A percentile compares a stretch with the other conserved stretches of the same genome.
Evolutionary conservation across 768 basidiomycete genomes (phyloP).

Genomic region (Mycena albidolilacea): DNA sequence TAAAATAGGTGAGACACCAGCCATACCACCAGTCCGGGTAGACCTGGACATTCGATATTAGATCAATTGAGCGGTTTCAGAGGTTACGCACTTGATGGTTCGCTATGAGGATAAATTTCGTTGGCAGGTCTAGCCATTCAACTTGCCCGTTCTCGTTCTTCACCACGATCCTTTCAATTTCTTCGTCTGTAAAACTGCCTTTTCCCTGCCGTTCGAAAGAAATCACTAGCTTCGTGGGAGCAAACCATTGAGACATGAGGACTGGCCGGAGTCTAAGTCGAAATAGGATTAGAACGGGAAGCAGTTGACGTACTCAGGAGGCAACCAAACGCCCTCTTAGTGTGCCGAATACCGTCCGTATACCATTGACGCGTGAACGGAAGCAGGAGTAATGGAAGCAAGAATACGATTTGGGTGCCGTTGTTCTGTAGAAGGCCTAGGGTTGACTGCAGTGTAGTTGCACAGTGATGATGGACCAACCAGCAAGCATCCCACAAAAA

Average conservation of each 20-base stretch:
- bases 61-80: neutral
- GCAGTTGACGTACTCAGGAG: slow-evolving; percentile 71
- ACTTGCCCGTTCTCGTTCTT: slow-evolving; percentile 72
- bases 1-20: slow-evolving; percentile 86
- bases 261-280: slow-evolving; percentile 58
- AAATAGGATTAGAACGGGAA: neutral
- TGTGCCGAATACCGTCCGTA: slow-evolving; percentile 80
- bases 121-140: slow-evolving; percentile 77
- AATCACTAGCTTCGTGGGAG: slow-evolving; percentile 79
- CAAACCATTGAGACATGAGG: slow-evolving; percentile 86
- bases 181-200: slow-evolving; percentile 73
- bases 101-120: slow-evolving; percentile 86
- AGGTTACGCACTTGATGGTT: slow-evolving; percentile 87
- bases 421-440: slow-evolving; percentile 57
- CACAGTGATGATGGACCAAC: slow-evolving; percentile 8
- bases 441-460: neutral
- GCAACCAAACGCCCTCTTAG: slow-evolving; percentile 86
- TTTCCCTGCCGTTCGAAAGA: slow-evolving; percentile 82
- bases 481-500: slow-evolving; percentile 76
- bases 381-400: slow-evolving; percentile 70
- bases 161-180: slow-evolving; percentile 70
- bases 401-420: slow-evolving; percentile 77
- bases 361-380: slow-evolving; percentile 57
- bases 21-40: slow-evolving; percentile 92
- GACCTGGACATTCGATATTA: slow-evolving; percentile 56